Conservation (phyloP, 805 yeast genomes). For the Lipomyces lipofer region DNA sequence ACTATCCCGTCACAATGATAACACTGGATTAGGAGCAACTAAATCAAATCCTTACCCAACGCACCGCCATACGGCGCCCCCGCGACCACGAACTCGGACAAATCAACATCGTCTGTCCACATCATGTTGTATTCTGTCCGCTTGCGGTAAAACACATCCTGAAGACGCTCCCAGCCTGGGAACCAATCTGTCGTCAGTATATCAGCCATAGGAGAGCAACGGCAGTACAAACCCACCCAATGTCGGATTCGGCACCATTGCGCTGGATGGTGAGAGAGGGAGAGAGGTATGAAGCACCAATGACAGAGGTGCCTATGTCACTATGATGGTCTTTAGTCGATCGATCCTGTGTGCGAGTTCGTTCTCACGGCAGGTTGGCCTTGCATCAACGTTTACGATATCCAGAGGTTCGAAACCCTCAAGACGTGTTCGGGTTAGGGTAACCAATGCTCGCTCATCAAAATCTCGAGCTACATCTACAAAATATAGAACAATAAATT, state of each 20-base stretch:
- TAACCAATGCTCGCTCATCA: too few relatives aligned
- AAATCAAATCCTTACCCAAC: constrained; percentile 42
- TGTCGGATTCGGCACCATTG: constrained; percentile 54
- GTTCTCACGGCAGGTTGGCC: too few relatives aligned
- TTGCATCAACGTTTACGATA: too few relatives aligned
- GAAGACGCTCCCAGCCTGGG: constrained; percentile 74
- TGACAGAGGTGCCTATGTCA: too few relatives aligned
- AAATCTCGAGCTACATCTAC: too few relatives aligned
- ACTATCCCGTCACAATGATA: background rate
- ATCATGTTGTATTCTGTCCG: constrained; percentile 24
- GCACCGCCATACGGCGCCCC: constrained; percentile 57
- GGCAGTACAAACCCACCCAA: constrained; percentile 48
- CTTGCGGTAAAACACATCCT: constrained; percentile 64
- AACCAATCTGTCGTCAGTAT: constrained; percentile 42
- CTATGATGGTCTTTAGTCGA: too few relatives aligned
- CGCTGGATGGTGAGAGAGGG: too few relatives aligned
- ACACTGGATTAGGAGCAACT: background rate
- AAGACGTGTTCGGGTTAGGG: too few relatives aligned
- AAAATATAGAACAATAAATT: too few relatives aligned
- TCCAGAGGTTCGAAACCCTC: too few relatives aligned
- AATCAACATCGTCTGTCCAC: constrained; percentile 40
- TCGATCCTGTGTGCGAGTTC: too few relatives aligned
- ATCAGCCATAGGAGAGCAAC: constrained; percentile 45
- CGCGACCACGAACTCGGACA: constrained; percentile 49
- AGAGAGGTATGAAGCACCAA: too few relatives aligned